Evolutionary conservation across 73 alveolate genomes (phyloP).

Genomic region (Paraurostyla sp.): DNA sequence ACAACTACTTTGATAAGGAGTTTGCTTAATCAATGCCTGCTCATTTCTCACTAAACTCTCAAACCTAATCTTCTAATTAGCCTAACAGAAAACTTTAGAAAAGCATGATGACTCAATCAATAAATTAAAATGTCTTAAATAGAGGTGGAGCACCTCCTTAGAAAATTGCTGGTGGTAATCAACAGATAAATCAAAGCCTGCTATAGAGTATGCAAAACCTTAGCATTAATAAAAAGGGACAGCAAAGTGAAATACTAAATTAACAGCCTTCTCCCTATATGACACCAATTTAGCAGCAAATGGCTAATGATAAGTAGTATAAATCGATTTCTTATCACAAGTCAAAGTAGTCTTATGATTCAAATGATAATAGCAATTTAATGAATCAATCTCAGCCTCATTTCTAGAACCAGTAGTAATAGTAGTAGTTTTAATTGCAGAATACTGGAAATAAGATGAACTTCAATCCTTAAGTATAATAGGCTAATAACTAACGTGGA

Average conservation of each 20-base stretch:
- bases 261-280: neutral
- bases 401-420: too few species aligned
- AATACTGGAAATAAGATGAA: too few species aligned
- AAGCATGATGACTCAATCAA: slow-evolving; percentile 10
- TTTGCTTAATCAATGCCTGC: slow-evolving; percentile 61
- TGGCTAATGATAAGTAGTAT: slow-evolving; percentile 6
- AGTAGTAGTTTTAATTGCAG: too few species aligned
- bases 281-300: neutral
- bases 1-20: slow-evolving; percentile 10
- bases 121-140: slow-evolving; percentile 15
- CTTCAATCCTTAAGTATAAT: too few species aligned
- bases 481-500: too few species aligned
- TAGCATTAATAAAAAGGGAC: neutral
- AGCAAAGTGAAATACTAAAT: neutral
- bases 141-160: neutral
- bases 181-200: neutral
- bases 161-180: neutral
- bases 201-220: slow-evolving; percentile 11
- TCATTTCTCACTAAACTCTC: neutral
- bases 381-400: too few species aligned
- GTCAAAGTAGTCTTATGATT: slow-evolving; percentile 7
- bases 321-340: slow-evolving; percentile 26
- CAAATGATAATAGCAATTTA: too few species aligned
- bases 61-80: neutral
- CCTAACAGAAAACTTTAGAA: neutral